Conservation (phyloP, 1,139 yeast species). For the Yamadazyma sp. region DNA sequence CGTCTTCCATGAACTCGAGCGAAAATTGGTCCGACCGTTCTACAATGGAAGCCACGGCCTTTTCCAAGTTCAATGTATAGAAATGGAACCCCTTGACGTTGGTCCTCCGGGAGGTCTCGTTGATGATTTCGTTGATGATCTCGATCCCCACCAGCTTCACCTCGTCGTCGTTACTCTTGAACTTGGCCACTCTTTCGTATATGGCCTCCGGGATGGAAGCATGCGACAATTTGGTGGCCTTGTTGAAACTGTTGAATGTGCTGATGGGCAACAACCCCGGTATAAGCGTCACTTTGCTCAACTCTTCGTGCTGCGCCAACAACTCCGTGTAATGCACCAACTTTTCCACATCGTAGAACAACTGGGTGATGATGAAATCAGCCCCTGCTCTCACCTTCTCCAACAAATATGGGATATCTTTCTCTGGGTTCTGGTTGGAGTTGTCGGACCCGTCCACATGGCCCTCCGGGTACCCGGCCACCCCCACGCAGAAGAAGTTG, state of each 20-base stretch:
- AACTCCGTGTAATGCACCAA: conserved; percentile 39
- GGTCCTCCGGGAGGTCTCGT: conserved; percentile 49
- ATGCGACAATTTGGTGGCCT: conserved; percentile 89
- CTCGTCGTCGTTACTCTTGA: conserved; percentile 75
- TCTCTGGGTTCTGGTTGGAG: conserved; percentile 56
- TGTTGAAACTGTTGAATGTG: conserved; percentile 77
- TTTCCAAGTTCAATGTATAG: conserved; percentile 86
- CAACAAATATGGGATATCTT: conserved; percentile 71
- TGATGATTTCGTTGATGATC: conserved; percentile 63
- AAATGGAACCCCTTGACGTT: conserved; percentile 81
- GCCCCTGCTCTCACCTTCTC: conserved; percentile 52
- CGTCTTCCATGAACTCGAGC: conserved; percentile 7
- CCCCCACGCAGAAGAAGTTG: conserved; percentile 81
- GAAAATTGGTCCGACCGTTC: conserved; percentile 55
- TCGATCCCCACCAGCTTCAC: conserved; percentile 86
- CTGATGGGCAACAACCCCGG: conserved; percentile 98
- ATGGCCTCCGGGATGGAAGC: conserved; percentile 70
- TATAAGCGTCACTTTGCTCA: conserved; percentile 55
- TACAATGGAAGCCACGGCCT: conserved; percentile 83
- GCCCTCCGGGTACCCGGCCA: conserved; percentile 96
- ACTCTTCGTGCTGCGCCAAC: conserved; percentile 34
- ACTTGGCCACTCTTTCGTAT: conserved; percentile 47
- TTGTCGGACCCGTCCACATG: conserved; percentile 81
- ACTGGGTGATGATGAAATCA: conserved; percentile 45
- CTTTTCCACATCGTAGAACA: conserved; percentile 44